Conservation (phyloP, 192 early-diverging fungal species). For the Podila clonocystis region DNA sequence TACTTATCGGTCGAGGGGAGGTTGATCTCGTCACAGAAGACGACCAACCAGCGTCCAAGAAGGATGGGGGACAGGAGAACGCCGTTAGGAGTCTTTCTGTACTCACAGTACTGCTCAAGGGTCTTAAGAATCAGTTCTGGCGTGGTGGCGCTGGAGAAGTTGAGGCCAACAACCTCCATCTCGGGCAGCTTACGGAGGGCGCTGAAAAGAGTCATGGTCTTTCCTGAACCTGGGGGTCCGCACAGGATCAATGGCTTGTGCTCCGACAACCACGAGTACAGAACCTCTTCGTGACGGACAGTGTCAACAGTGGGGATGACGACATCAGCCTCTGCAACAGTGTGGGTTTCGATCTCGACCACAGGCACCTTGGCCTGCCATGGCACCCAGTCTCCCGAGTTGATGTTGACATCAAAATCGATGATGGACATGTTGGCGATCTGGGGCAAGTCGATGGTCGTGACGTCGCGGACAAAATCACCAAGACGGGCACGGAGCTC, state of each 20-base stretch:
- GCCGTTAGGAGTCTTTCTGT: constrained; percentile 93
- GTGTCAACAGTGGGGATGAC: constrained; percentile 99
- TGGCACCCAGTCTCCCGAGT: constrained; percentile 86
- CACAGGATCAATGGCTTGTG: constrained; percentile 96
- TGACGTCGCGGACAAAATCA: constrained; percentile 80
- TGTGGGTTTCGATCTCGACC: constrained; percentile 95
- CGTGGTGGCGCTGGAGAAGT: constrained; percentile 98
- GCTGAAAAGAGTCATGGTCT: constrained; percentile 99
- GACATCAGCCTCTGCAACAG: constrained; percentile 89
- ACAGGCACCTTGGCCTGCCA: constrained; percentile 91
- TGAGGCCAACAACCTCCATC: constrained; percentile 97
- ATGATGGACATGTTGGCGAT: constrained; percentile 68
- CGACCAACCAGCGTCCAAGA: constrained; percentile 93
- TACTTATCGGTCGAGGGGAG: constrained; percentile 96
- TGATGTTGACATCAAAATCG: constrained; percentile 90
- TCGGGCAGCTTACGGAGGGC: constrained; percentile 93
- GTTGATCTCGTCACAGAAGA: constrained; percentile 99
- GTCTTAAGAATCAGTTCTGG: constrained; percentile 95
- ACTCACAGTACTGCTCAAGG: constrained; percentile 99
- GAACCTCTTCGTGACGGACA: constrained; percentile 94
- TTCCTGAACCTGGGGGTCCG: constrained; percentile 99
- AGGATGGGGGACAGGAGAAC: constrained; percentile 84
- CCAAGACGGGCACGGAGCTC: constrained; percentile 78
- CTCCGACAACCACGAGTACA: constrained; percentile 96
- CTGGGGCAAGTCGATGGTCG: constrained; percentile 80